phyloP scores from a whole-genome alignment of 495 filamentous ascomycete genomes.

The Talaromyces wortmannii region DNA sequence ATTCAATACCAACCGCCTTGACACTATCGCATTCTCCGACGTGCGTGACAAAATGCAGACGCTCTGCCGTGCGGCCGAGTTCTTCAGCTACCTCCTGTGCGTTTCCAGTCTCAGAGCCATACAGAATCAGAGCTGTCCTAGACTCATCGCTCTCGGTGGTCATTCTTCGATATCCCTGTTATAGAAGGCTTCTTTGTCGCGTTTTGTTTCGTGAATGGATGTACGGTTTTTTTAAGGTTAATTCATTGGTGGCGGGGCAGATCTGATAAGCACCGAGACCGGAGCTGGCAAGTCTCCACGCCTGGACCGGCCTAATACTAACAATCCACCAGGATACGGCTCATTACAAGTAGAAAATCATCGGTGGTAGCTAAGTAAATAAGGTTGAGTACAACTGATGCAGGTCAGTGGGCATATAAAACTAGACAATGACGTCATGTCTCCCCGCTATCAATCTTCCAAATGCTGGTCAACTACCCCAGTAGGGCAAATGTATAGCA shows the following conservation, averaged over 20 bases:
- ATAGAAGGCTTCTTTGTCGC: neutral
- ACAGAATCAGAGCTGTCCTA: conserved; percentile 70
- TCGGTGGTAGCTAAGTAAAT: neutral
- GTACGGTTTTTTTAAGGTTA: too few species aligned
- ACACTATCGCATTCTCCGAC: conserved; percentile 72
- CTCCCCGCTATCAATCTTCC: neutral
- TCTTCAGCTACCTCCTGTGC: conserved; percentile 84
- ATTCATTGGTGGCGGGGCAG: neutral
- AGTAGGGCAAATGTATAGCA: too few species aligned
- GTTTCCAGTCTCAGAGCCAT: conserved; percentile 93
- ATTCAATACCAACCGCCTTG: conserved; percentile 48
- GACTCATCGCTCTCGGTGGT: conserved; percentile 4
- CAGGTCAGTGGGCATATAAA: neutral
- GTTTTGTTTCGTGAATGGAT: too few species aligned
- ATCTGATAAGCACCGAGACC: neutral
- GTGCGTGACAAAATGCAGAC: conserved; percentile 68
- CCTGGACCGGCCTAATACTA: too few species aligned
- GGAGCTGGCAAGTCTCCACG: too few species aligned
- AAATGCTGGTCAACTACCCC: too few species aligned
- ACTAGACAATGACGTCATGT: neutral
- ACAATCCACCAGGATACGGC: neutral
- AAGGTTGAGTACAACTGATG: too few species aligned
- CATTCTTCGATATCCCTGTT: neutral
- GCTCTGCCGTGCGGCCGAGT: conserved; percentile 61
- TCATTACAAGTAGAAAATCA: neutral